Percentiles rank a stretch among this genome's conserved stretches.
phyloP scores from a whole-genome alignment of 257 asterid species.

The Ophiorrhiza pumila region DNA sequence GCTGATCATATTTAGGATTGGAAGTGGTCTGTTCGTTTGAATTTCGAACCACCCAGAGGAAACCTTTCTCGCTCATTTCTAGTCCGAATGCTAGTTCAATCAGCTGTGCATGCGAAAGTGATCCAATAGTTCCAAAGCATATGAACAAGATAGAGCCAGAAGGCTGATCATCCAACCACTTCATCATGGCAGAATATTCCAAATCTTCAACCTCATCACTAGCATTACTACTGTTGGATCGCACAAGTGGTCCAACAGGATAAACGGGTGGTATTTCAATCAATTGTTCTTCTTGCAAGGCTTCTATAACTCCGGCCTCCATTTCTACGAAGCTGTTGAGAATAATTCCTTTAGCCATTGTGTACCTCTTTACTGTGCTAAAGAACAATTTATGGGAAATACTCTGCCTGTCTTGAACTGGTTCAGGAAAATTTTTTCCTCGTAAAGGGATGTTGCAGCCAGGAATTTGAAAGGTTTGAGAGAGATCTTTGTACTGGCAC shows the following conservation, averaged over 20 bases:
- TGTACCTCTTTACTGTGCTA: not conserved
- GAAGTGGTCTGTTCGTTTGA: conserved; percentile 28
- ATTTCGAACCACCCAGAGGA: conserved; percentile 53
- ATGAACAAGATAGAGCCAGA: conserved; percentile 1
- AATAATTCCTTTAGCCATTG: not conserved
- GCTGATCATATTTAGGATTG: not conserved
- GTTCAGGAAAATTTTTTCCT: not conserved
- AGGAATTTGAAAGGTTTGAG: not conserved
- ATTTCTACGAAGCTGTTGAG: not conserved
- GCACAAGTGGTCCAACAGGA: not conserved
- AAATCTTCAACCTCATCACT: too few relatives aligned
- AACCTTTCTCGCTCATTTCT: conserved; percentile 55
- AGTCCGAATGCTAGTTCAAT: conserved; percentile 41
- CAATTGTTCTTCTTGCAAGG: not conserved
- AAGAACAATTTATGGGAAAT: not conserved
- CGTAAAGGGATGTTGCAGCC: not conserved
- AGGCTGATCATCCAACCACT: conserved; percentile 7
- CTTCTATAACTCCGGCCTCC: conserved; percentile 2
- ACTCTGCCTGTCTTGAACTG: not conserved
- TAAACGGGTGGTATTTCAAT: not conserved
- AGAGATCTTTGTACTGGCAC: not conserved
- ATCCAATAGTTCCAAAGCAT: not conserved
- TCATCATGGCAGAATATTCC: not conserved
- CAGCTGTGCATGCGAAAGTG: not conserved
- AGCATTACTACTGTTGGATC: not conserved